These are phyloP conservation scores for Flaveria ramosissima DNA, from an alignment of 129 eudicot species.

Conservation along the genomic window DNA sequence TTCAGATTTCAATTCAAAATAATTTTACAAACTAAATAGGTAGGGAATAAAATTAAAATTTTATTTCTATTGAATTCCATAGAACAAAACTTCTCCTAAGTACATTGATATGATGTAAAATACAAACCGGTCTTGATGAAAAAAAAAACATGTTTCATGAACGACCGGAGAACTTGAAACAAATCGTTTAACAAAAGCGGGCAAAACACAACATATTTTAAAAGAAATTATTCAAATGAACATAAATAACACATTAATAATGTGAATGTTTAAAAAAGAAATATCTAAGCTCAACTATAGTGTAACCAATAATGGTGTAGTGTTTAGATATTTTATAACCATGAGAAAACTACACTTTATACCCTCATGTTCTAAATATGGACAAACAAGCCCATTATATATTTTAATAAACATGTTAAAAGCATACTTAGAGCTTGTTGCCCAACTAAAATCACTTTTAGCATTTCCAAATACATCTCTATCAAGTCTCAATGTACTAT, in stretches of 20 bases:
- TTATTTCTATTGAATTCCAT: no score
- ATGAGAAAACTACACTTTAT: neutral
- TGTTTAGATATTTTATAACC: constrained; percentile 6
- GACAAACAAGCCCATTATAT: neutral
- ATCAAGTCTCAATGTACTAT: neutral
- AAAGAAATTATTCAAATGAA: neutral
- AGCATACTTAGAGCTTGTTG: neutral
- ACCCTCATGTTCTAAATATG: neutral
- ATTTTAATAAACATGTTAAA: neutral
- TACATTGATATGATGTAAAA: neutral
- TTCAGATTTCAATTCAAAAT: neutral
- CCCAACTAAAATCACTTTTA: neutral
- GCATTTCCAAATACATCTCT: neutral
- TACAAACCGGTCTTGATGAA: neutral
- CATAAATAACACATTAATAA: neutral
- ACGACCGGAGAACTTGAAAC: no score
- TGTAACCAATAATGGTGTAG: neutral
- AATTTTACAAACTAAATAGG: neutral
- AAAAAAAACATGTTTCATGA: neutral
- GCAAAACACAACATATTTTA: neutral
- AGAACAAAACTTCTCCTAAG: no score
- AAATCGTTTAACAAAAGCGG: no score
- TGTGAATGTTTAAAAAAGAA: neutral
- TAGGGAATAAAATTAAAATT: neutral
- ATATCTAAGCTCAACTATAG: constrained; percentile 2